A percentile compares a stretch with the other conserved stretches of the same genome.
Conservation (phyloP, 306 rosid genomes). For the Purshia tridentata region DNA sequence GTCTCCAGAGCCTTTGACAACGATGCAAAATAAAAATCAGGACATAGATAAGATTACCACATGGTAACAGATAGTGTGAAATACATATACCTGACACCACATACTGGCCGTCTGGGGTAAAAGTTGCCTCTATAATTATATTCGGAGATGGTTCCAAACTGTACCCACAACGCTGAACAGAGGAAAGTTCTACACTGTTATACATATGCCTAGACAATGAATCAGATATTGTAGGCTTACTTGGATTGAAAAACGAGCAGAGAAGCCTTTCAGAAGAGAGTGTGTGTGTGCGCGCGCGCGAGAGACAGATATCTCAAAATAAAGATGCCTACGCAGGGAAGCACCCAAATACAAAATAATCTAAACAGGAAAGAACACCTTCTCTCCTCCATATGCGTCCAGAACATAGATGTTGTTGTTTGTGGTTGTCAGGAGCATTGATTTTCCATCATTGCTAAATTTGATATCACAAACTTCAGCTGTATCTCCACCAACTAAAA, state of each 20-base stretch:
- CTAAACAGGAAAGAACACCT: constrained; percentile 48
- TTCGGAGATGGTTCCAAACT: constrained; percentile 89
- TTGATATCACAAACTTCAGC: constrained; percentile 97
- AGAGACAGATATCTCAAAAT: too few relatives aligned
- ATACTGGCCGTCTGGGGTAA: constrained; percentile 94
- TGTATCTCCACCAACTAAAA: constrained; percentile 95
- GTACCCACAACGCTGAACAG: constrained; percentile 85
- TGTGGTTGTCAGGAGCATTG: constrained; percentile 93
- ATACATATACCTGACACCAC: constrained; percentile 67
- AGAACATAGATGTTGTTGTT: constrained; percentile 84
- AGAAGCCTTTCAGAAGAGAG: not conserved
- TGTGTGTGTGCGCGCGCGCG: not conserved
- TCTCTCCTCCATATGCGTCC: constrained; percentile 93
- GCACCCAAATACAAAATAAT: not conserved
- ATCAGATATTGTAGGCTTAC: not conserved
- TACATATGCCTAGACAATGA: not conserved
- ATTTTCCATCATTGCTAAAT: constrained; percentile 94
- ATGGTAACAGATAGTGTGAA: constrained; percentile 2
- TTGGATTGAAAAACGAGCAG: not conserved
- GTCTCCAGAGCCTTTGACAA: constrained; percentile 68
- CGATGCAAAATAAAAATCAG: not conserved
- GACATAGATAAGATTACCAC: not conserved
- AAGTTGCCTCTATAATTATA: constrained; percentile 77
- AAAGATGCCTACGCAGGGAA: not conserved
- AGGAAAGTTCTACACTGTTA: constrained; percentile 15